Percentiles rank a stretch among this genome's conserved stretches.
These are phyloP conservation scores for Tuber brumale DNA, from an alignment of 495 filamentous ascomycete genomes.

Conservation along the genomic window DNA sequence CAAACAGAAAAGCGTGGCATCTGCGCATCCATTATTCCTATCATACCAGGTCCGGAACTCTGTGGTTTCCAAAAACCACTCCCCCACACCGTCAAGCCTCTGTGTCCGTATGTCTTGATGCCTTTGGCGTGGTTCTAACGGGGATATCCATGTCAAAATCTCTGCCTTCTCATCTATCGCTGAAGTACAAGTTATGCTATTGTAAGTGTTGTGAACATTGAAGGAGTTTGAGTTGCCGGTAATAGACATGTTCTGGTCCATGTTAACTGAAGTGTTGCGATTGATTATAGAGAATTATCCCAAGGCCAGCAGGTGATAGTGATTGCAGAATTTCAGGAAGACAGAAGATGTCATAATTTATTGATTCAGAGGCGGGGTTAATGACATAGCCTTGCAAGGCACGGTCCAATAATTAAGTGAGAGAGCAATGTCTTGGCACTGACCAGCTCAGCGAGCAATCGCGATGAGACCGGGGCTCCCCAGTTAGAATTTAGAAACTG, in stretches of 20 bases:
- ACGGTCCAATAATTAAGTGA: neutral
- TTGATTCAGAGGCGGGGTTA: neutral
- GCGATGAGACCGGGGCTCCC: neutral
- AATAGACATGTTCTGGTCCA: neutral
- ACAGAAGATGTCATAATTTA: neutral
- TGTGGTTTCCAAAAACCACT: neutral
- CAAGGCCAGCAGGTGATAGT: neutral
- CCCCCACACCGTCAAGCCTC: neutral
- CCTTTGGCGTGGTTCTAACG: neutral
- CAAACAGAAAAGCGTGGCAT: neutral
- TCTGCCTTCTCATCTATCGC: neutral
- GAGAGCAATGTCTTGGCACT: neutral
- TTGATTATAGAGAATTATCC: neutral
- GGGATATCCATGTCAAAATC: neutral
- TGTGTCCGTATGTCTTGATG: neutral
- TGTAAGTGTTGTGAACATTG: neutral
- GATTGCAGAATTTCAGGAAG: neutral
- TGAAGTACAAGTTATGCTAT: neutral
- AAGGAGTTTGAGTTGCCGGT: neutral
- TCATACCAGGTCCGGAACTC: neutral
- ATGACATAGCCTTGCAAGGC: neutral
- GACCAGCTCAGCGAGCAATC: constrained; percentile 1
- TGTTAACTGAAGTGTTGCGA: neutral
- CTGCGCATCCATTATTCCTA: neutral
- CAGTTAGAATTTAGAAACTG: neutral